Evolutionary conservation across 2,329 filamentous ascomycete genomes (phyloP), one percentile per base, ranked within the genome.

Genomic region (Fusarium udum): DNA sequence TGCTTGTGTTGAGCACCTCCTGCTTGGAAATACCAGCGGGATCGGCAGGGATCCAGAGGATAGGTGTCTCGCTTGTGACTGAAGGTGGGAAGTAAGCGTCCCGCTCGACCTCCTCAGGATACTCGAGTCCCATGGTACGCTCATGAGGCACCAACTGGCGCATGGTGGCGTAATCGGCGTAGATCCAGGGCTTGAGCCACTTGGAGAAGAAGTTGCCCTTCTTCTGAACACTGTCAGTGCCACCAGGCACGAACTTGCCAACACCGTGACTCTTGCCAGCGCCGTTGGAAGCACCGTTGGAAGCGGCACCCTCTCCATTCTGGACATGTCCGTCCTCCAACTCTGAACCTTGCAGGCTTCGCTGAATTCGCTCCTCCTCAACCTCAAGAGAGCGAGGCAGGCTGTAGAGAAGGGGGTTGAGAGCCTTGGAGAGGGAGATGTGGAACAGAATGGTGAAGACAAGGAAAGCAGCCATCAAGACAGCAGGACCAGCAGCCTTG

Each of bases 391-490:
- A 91, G 72, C 90, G 90, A 11, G 93, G 93, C 3, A 95, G 86
- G 71, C 88, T 93, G 80, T 91, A 87, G 49, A 95, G 85, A 1
- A 96, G 88, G 4, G 94, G 93, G 43, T 89, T 87, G 48, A 97
- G 86, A 5, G 93, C 91, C 31, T 86, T 84, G 79, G 90, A 90
- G 63, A 97, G 85, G 31, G 90, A 91, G 63, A 95, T 80, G 78
- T 97, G 93, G 83, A 93, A 95, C 31, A 97, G 85, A 24, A 92
- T 84, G 20, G 92, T 91, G 81, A 95, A 93, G 79, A 96, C 80
- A 62, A 95, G 85, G 82, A 95, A 92, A 73, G 92, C 83, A 63
- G 92, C 88, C 88, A 95, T 94, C 42, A 97, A 84, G 36, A 94
- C 85, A 66, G 95, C 83, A 3, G 94, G 94, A 2, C 92, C 93